A percentile compares a stretch with the other conserved stretches of the same genome.
phyloP scores from a whole-genome alignment of 352 stramenopile genomes.

The Phytophthora citricola region DNA sequence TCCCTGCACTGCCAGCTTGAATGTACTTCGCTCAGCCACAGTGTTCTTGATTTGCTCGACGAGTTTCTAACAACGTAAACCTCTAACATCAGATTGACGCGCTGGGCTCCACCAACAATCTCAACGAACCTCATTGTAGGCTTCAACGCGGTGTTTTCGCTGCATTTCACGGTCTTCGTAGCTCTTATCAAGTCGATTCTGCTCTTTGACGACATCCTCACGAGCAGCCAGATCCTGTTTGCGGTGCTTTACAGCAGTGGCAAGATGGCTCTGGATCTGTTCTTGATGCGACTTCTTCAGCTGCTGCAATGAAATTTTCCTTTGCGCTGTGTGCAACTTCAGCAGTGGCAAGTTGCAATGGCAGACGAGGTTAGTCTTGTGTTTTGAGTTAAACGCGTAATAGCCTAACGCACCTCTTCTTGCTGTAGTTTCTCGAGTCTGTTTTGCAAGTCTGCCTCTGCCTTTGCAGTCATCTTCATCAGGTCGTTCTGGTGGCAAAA shows the following conservation, averaged over 20 bases:
- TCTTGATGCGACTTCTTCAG: slow-evolving; percentile 42
- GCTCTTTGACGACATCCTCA: slow-evolving; percentile 15
- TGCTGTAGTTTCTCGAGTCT: slow-evolving; percentile 25
- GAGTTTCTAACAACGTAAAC: slow-evolving; percentile 18
- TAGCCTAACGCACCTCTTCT: slow-evolving; percentile 26
- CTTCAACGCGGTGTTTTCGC: slow-evolving; percentile 28
- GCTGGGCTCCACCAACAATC: background rate
- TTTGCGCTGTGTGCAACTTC: slow-evolving; percentile 22
- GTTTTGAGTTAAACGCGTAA: background rate
- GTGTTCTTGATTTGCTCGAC: slow-evolving; percentile 45
- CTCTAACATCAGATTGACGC: background rate
- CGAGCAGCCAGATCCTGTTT: slow-evolving; percentile 35
- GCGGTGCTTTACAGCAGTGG: slow-evolving; percentile 15
- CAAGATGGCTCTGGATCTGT: slow-evolving; percentile 36
- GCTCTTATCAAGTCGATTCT: slow-evolving; percentile 20
- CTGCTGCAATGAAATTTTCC: slow-evolving; percentile 29
- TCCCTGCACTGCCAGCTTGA: slow-evolving; percentile 30
- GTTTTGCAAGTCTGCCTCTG: slow-evolving; percentile 25
- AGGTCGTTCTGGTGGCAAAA: slow-evolving; percentile 30
- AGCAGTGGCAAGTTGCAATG: background rate
- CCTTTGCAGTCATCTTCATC: slow-evolving; percentile 28
- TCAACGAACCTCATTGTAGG: slow-evolving; percentile 23
- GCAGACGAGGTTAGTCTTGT: background rate
- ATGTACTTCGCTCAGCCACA: slow-evolving; percentile 19
- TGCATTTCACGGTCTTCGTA: slow-evolving; percentile 15